Conservation (phyloP, 495 filamentous ascomycete genomes). For the Aspergillus ostianus region DNA sequence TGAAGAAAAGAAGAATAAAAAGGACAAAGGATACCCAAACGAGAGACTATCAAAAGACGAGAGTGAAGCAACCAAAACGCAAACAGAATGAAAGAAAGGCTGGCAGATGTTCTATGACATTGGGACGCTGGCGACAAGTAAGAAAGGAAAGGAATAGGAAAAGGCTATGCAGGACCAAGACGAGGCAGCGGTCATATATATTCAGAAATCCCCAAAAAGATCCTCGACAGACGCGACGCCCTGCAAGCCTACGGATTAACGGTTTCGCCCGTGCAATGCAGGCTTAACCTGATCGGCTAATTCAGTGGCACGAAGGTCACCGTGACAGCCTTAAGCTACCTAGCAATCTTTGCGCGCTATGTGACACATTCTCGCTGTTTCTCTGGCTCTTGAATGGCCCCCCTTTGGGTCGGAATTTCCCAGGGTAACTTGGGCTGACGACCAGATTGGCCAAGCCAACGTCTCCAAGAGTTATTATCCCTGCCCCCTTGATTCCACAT, state of each 20-base stretch:
- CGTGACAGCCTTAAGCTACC: slow-evolving; percentile 12
- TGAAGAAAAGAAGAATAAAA: slow-evolving; percentile 1
- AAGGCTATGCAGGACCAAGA: not conserved
- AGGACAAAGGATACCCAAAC: slow-evolving; percentile 5
- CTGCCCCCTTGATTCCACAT: not conserved
- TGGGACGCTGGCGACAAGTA: slow-evolving; percentile 13
- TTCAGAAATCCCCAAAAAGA: not conserved
- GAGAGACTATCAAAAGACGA: slow-evolving; percentile 2
- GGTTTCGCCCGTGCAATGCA: slow-evolving; percentile 19
- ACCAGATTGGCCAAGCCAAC: not conserved
- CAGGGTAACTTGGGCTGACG: slow-evolving; percentile 10
- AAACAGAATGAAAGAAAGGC: slow-evolving; percentile 9
- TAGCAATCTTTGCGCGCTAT: slow-evolving; percentile 13
- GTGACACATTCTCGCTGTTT: slow-evolving; percentile 21
- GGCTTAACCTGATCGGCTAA: slow-evolving; percentile 16
- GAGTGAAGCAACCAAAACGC: slow-evolving; percentile 10
- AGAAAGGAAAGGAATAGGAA: slow-evolving; percentile 16
- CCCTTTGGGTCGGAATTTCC: not conserved
- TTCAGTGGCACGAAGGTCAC: slow-evolving; percentile 17
- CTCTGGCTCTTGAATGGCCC: slow-evolving; percentile 1
- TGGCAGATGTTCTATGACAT: slow-evolving; percentile 8
- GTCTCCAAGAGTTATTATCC: not conserved
- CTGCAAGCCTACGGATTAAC: slow-evolving; percentile 7
- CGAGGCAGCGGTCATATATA: slow-evolving; percentile 1
- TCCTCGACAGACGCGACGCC: not conserved